Evolutionary conservation across 2,329 filamentous ascomycete genomes (phyloP), one percentile per base, ranked within the genome.

Genomic region (Colletotrichum spinosum): DNA sequence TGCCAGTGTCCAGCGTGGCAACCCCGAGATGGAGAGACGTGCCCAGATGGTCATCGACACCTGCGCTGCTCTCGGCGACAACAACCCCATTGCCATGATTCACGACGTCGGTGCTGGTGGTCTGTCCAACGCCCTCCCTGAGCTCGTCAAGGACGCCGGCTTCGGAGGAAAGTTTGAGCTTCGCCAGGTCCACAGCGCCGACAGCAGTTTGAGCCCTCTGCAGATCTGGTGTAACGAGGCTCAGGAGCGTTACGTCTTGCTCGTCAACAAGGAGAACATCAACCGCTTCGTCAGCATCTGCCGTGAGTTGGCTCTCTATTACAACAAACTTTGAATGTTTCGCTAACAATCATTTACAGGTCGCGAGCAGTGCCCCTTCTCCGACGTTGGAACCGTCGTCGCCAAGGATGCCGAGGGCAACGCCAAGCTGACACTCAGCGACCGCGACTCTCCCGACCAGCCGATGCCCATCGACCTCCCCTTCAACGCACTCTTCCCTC

Each of bases 201-300:
- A 98, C 78, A 88, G 85, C 69, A 91, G 93, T 74, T 95, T 99
- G 92, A 97, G 93, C 73, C 96, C 96, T 17, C 87, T 99, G 63
- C 93, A 98, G 76, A 97, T 99, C 51, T 98, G 95, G 94, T 97
- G 96, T 78, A 97, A 95, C 72, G 95, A 98, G 77, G 93, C 96
- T 0, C 96, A 99, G 76, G 96, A 99, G 79, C 87, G 96, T 76
- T 99, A 99, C 73, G 96, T 99, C 8, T 83, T 99, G 72, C 90
- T 97, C 8, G 89, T 99, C 68, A 93, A 94, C 67, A 87, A 88
- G 55, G 90, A 96, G 17, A 86, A 89, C 57, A 86, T 98, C 73
- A 94, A 95, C 72, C 89, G 79, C 83, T 99, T 90, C 73, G 82
- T 83, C 49, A 88, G 81, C 75, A 90, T 90, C 62, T 89, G 87